phyloP scores from a whole-genome alignment of 2,329 filamentous ascomycete species.

The Fusarium newnesense region DNA sequence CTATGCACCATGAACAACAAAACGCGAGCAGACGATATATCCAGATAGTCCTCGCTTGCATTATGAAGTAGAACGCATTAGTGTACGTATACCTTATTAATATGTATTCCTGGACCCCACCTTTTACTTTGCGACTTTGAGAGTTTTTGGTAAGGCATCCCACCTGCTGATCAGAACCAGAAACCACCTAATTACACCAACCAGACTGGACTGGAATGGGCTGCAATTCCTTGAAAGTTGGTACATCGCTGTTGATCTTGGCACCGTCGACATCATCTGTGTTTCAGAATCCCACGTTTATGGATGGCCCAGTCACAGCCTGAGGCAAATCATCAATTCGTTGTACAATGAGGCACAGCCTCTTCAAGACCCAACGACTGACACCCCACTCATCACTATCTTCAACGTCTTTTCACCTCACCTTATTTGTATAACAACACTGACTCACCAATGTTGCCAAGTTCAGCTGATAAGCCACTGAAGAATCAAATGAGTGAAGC shows the following conservation, averaged over 20 bases:
- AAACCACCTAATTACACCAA: neutral
- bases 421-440: neutral
- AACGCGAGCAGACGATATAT: neutral
- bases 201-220: neutral
- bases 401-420: neutral
- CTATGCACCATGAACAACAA: neutral
- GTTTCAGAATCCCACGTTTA: constrained; percentile 16
- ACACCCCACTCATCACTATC: constrained; percentile 20
- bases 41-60: neutral
- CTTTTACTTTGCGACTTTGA: neutral
- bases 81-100: neutral
- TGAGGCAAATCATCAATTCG: constrained; percentile 7
- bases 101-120: neutral
- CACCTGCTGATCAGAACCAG: neutral
- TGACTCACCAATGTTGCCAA: neutral
- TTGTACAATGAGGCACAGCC: constrained; percentile 9
- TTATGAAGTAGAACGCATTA: neutral
- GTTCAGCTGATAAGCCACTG: neutral
- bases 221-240: neutral
- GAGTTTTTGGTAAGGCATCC: neutral
- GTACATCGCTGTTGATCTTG: constrained; percentile 7
- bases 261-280: constrained; percentile 2
- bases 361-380: constrained; percentile 5
- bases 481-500: neutral
- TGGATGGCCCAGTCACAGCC: neutral